Conservation (phyloP, 1,284 basidiomycete species). For the Flammula alnicola region DNA sequence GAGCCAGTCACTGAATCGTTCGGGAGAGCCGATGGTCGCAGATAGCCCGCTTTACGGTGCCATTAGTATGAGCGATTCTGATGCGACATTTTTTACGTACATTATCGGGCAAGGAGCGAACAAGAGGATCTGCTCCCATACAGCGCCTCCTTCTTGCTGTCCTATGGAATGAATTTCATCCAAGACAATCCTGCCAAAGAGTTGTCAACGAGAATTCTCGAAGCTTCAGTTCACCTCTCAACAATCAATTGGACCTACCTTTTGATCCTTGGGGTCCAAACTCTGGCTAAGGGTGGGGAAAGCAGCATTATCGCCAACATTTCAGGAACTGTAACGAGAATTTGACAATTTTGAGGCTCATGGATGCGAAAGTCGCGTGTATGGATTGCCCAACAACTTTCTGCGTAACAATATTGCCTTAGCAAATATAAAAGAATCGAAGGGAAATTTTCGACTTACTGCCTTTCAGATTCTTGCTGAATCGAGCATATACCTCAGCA, state of each 20-base stretch:
- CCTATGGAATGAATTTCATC: conserved; percentile 78
- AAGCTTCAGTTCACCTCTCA: not conserved
- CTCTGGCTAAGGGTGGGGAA: conserved; percentile 61
- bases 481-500: conserved; percentile 72
- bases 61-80: not conserved
- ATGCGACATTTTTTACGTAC: conserved; percentile 39
- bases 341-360: conserved; percentile 69
- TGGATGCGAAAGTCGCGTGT: conserved; percentile 70
- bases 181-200: conserved; percentile 59
- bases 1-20: conserved; percentile 69
- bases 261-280: conserved; percentile 67
- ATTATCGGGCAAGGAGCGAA: conserved; percentile 72
- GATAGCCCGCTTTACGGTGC: conserved; percentile 58
- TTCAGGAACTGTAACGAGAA: conserved; percentile 73
- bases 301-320: conserved; percentile 70
- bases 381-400: conserved; percentile 68
- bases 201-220: too few relatives aligned
- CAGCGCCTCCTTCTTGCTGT: conserved; percentile 66
- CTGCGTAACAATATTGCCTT: conserved; percentile 32
- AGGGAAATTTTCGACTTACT: conserved; percentile 36
- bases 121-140: conserved; percentile 74
- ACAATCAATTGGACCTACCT: conserved; percentile 42
- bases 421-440: conserved; percentile 26
- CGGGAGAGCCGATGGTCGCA: conserved; percentile 69
- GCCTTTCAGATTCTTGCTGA: conserved; percentile 60